Evolutionary conservation across 1,284 basidiomycete genomes (phyloP).

Genomic region (Cerrena zonata): DNA sequence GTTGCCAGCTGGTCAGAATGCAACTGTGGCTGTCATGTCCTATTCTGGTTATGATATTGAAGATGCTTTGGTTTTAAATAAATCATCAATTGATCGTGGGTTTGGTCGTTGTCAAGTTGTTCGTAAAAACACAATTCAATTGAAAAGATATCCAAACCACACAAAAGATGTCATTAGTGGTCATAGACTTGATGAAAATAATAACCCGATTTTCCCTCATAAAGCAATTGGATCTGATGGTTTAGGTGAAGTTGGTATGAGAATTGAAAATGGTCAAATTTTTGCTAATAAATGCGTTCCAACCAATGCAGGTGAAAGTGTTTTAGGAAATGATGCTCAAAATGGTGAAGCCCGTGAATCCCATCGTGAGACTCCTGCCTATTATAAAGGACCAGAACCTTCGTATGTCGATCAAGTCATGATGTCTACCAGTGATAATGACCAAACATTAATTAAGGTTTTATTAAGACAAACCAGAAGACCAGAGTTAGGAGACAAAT

Average conservation of each 20-base stretch:
- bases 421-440: slow-evolving; percentile 91
- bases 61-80: slow-evolving; percentile 95
- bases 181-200: slow-evolving; percentile 54
- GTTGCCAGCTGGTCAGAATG: slow-evolving; percentile 96
- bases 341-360: slow-evolving; percentile 61
- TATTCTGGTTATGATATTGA: slow-evolving; percentile 99
- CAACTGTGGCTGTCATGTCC: slow-evolving; percentile 97
- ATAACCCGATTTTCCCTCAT: slow-evolving; percentile 53
- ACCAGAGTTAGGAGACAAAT: slow-evolving; percentile 97
- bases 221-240: slow-evolving; percentile 90
- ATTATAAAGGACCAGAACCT: slow-evolving; percentile 87
- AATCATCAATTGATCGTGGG: slow-evolving; percentile 83
- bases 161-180: slow-evolving; percentile 83
- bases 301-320: slow-evolving; percentile 81
- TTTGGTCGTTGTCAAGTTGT: slow-evolving; percentile 97
- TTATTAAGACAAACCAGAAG: slow-evolving; percentile 93
- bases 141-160: slow-evolving; percentile 95
- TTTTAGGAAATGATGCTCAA: slow-evolving; percentile 75
- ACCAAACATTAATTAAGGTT: slow-evolving; percentile 98
- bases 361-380: slow-evolving; percentile 86
- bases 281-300: slow-evolving; percentile 97
- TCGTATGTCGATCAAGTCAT: slow-evolving; percentile 97
- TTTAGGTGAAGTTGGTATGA: slow-evolving; percentile 89
- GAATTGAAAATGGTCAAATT: slow-evolving; percentile 88
- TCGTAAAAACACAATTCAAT: slow-evolving; percentile 89